These are phyloP conservation scores for Fusarium lateritium DNA, from an alignment of 2,329 filamentous ascomycete genomes.

Conservation along the genomic window DNA sequence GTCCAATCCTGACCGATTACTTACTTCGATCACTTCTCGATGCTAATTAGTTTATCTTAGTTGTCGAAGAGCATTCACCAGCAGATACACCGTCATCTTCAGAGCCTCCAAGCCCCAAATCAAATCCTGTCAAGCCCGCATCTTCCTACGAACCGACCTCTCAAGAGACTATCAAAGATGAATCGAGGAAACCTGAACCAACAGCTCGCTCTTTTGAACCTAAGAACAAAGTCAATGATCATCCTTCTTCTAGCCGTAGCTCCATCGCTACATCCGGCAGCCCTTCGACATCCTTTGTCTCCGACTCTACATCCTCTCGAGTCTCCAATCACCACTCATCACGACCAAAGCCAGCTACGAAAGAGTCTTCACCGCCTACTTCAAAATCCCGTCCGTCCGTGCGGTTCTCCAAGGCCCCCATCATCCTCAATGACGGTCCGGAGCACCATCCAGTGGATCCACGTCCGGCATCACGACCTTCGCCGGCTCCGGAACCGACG, in stretches of 20 bases:
- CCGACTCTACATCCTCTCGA: constrained; percentile 39
- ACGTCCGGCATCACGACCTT: constrained; percentile 11
- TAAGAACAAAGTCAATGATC: neutral
- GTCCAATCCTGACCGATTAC: neutral
- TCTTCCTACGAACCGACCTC: constrained; percentile 12
- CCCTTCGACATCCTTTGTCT: constrained; percentile 39
- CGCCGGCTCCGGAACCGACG: constrained; percentile 16
- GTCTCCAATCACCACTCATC: constrained; percentile 27
- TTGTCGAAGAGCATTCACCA: constrained; percentile 41
- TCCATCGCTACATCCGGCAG: constrained; percentile 20
- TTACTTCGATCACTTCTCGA: neutral
- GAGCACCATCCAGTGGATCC: constrained; percentile 16
- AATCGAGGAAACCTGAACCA: constrained; percentile 24
- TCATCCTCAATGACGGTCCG: constrained; percentile 45
- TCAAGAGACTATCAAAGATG: constrained; percentile 44
- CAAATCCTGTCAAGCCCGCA: constrained; percentile 19
- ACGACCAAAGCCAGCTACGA: constrained; percentile 16
- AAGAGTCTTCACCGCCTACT: constrained; percentile 15
- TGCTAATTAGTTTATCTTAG: constrained; percentile 12
- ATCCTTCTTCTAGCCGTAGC: constrained; percentile 14
- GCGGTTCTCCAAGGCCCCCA: constrained; percentile 52
- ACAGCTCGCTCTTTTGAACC: constrained; percentile 2
- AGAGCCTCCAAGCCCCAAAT: constrained; percentile 40
- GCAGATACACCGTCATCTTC: constrained; percentile 43
- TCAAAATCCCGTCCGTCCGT: constrained; percentile 49